phyloP scores from a whole-genome alignment of 192 early-diverging fungal species.

The Gryganskiella cystojenkinii region DNA sequence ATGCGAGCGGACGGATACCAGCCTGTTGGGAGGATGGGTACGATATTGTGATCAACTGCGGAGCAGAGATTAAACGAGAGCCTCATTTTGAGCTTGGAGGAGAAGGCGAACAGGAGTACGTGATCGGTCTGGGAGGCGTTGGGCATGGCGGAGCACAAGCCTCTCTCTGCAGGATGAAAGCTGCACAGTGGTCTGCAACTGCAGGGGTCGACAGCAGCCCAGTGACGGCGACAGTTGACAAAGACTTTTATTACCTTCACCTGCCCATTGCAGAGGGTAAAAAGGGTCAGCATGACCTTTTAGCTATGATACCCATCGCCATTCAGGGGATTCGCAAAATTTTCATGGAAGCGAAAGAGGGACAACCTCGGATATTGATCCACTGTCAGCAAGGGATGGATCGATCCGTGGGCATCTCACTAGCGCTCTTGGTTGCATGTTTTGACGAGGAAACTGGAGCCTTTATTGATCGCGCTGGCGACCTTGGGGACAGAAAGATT shows the following conservation, averaged over 20 bases:
- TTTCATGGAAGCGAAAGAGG: conserved; percentile 9
- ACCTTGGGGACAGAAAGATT: not conserved
- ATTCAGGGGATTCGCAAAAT: conserved; percentile 62
- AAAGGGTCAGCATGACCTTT: conserved; percentile 78
- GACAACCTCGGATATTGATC: conserved; percentile 64
- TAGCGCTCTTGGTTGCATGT: conserved; percentile 70
- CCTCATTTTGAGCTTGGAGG: conserved; percentile 15
- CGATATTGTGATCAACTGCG: conserved; percentile 86
- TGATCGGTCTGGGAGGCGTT: conserved; percentile 8
- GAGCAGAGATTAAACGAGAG: conserved; percentile 37
- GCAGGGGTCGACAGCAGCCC: not conserved
- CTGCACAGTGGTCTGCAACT: conserved; percentile 14
- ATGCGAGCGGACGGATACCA: conserved; percentile 41
- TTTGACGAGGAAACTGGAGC: conserved; percentile 62
- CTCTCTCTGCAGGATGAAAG: conserved; percentile 25
- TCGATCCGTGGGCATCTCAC: conserved; percentile 81
- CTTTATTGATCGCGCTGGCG: not conserved
- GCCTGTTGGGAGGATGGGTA: conserved; percentile 58
- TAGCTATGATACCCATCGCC: conserved; percentile 64
- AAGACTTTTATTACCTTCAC: conserved; percentile 66
- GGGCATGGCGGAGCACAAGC: conserved; percentile 25
- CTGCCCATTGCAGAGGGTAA: conserved; percentile 91
- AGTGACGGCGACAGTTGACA: not conserved
- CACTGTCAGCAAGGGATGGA: conserved; percentile 88
- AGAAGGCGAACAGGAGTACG: not conserved